Percentiles rank a stretch among this genome's conserved stretches.
Conservation (phyloP, 768 basidiomycete genomes). For the Tulasnella sp. region DNA sequence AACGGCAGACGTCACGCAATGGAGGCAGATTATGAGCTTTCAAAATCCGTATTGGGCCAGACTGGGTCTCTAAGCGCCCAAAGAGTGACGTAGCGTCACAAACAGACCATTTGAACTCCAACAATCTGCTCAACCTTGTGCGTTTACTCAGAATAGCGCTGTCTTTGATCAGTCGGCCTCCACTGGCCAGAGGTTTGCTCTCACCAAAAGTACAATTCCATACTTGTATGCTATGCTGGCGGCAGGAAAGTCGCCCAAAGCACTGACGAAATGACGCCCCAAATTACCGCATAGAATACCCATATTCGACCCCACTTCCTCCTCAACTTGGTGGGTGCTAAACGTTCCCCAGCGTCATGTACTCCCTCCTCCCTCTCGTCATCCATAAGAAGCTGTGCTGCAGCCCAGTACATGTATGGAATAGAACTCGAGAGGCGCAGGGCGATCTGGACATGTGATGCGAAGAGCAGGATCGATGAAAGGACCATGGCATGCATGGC, state of each 20-base stretch:
- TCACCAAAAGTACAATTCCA: no score
- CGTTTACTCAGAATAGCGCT: no score
- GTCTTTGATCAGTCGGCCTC: no score
- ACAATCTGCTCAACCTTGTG: no score
- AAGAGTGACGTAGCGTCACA: no score
- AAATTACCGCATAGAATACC: conserved; percentile 68
- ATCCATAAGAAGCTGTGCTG: conserved; percentile 51
- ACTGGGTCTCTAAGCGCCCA: no score
- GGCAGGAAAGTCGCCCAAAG: conserved; percentile 83
- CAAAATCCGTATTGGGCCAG: no score
- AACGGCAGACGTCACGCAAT: no score
- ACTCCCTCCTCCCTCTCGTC: conserved; percentile 23
- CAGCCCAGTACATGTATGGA: conserved; percentile 79
- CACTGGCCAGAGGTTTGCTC: no score
- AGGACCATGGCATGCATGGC: conserved; percentile 61
- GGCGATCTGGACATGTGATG: conserved; percentile 79
- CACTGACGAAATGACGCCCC: conserved; percentile 59
- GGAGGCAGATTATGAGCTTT: no score
- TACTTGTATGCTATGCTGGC: no score
- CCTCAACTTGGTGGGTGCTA: conserved; percentile 1
- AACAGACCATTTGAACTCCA: no score
- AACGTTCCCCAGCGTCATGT: neutral
- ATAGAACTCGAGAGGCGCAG: conserved; percentile 66
- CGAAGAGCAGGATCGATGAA: conserved; percentile 55
- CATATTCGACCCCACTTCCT: conserved; percentile 42